phyloP scores from a whole-genome alignment of 2,329 filamentous ascomycete species.

The Hymenoscyphus linearis region DNA sequence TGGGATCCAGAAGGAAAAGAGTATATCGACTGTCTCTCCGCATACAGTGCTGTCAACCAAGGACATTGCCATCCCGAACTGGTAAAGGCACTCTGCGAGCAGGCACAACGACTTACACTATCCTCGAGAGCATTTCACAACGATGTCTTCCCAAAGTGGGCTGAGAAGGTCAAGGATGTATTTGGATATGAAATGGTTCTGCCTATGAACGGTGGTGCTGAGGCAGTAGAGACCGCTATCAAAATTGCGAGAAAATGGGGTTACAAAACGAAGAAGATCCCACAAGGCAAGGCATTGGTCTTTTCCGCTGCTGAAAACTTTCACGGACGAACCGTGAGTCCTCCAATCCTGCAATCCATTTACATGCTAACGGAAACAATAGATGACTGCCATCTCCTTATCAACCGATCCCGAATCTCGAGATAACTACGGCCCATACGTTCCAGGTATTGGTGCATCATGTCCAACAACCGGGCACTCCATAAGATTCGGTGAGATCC shows the following conservation, averaged over 20 bases:
- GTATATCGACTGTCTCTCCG: slow-evolving; percentile 96
- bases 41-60: slow-evolving; percentile 97
- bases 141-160: slow-evolving; percentile 94
- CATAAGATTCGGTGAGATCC: slow-evolving; percentile 82
- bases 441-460: slow-evolving; percentile 77
- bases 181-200: slow-evolving; percentile 98
- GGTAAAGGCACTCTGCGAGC: slow-evolving; percentile 81
- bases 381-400: slow-evolving; percentile 88
- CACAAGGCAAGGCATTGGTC: slow-evolving; percentile 75
- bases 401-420: slow-evolving; percentile 93
- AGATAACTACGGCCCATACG: slow-evolving; percentile 90
- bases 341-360: neutral
- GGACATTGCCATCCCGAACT: slow-evolving; percentile 97
- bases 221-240: slow-evolving; percentile 92
- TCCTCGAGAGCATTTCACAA: slow-evolving; percentile 97
- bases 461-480: slow-evolving; percentile 70
- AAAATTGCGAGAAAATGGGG: slow-evolving; percentile 98
- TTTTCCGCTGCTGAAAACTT: slow-evolving; percentile 90
- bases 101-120: slow-evolving; percentile 83
- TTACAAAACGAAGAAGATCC: slow-evolving; percentile 91
- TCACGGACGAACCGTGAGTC: slow-evolving; percentile 82
- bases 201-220: slow-evolving; percentile 96
- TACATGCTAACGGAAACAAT: slow-evolving; percentile 10
- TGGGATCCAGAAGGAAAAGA: slow-evolving; percentile 96
- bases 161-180: slow-evolving; percentile 80